phyloP scores from a whole-genome alignment of 768 basidiomycete species.

The Daedaleopsis sinensis region DNA sequence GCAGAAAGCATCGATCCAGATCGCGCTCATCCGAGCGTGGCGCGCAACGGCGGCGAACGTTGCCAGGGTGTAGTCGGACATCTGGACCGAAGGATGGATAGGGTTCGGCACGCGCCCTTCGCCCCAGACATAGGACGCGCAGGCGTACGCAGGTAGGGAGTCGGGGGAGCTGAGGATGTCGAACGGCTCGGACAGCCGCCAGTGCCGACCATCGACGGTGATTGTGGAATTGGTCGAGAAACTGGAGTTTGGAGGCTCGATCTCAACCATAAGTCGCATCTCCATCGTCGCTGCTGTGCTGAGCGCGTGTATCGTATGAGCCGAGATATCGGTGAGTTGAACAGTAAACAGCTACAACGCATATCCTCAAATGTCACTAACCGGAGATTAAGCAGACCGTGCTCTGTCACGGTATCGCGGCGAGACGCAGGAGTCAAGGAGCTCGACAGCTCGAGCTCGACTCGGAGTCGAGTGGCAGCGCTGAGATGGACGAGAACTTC shows the following conservation, averaged over 20 bases:
- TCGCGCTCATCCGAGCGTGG: constrained; percentile 6
- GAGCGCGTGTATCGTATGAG: neutral
- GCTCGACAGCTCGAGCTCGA: too few species aligned
- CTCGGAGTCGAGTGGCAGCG: too few species aligned
- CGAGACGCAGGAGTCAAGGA: too few species aligned
- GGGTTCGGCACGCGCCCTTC: constrained; percentile 10
- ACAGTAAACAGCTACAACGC: too few species aligned
- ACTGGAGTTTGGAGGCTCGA: neutral
- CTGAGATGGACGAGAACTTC: too few species aligned
- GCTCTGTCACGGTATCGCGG: too few species aligned
- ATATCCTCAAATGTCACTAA: too few species aligned
- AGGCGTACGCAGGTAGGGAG: constrained; percentile 13
- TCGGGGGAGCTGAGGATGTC: constrained; percentile 3
- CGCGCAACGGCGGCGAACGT: constrained; percentile 16
- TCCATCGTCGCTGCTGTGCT: constrained; percentile 17
- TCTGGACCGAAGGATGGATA: constrained; percentile 16
- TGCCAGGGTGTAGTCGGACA: constrained; percentile 22
- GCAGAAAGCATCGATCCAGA: constrained; percentile 24
- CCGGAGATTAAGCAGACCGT: too few species aligned
- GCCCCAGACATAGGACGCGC: constrained; percentile 29
- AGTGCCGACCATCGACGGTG: constrained; percentile 13
- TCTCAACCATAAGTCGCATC: constrained; percentile 18
- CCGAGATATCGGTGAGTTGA: too few species aligned
- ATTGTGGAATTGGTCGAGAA: neutral
- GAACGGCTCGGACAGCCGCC: constrained; percentile 18